A percentile compares a stretch with the other conserved stretches of the same genome.
phyloP scores from a whole-genome alignment of 495 filamentous ascomycete genomes.

The Penicillium paxilli region DNA sequence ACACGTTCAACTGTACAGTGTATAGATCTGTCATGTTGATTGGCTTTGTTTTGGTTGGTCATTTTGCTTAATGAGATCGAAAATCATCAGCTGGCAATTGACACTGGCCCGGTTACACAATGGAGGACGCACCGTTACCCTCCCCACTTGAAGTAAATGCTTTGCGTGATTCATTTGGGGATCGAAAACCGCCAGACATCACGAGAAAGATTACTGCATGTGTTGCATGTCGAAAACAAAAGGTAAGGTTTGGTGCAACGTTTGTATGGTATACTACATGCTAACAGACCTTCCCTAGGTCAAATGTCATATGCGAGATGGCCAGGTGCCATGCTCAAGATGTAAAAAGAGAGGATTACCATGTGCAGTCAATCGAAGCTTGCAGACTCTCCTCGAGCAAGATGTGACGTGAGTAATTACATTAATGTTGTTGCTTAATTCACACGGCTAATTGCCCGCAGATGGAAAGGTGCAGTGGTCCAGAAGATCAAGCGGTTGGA shows the following conservation, averaged over 20 bases:
- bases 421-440: no score
- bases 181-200: slow-evolving; percentile 36
- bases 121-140: slow-evolving; percentile 12
- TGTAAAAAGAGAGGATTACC: slow-evolving; percentile 31
- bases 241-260: slow-evolving; percentile 16
- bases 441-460: slow-evolving; percentile 7
- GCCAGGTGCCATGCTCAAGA: slow-evolving; percentile 29
- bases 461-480: slow-evolving; percentile 32
- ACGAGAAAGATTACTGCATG: slow-evolving; percentile 41
- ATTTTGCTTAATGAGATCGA: neutral
- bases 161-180: slow-evolving; percentile 34
- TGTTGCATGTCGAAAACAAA: slow-evolving; percentile 41
- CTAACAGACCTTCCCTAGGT: slow-evolving; percentile 22
- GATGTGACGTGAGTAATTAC: slow-evolving; percentile 35
- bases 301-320: slow-evolving; percentile 45
- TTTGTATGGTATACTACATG: neutral
- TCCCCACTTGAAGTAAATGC: slow-evolving; percentile 24
- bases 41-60: neutral
- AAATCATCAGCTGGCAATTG: neutral
- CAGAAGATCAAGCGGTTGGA: slow-evolving; percentile 26
- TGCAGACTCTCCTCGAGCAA: slow-evolving; percentile 37
- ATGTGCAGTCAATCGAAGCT: slow-evolving; percentile 35
- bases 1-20: no score
- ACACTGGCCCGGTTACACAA: neutral
- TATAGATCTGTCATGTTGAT: neutral